Conservation (phyloP, 768 basidiomycete species). For the Chalciporus pseudorubinellus region DNA sequence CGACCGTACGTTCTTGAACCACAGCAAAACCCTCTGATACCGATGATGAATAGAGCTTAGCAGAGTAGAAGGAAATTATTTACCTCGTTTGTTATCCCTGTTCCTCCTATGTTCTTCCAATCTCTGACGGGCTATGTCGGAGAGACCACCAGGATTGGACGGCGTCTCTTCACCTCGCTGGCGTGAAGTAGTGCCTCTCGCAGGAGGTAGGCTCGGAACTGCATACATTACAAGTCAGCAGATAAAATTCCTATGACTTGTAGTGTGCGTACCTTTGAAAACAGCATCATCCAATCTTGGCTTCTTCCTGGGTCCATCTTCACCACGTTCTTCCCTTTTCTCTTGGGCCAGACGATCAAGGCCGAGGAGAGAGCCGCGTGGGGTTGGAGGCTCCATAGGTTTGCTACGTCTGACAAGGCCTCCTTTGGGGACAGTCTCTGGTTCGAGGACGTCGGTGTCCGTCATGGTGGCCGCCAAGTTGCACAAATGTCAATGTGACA, state of each 20-base stretch:
- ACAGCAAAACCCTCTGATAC: constrained; percentile 69
- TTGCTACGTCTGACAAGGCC: constrained; percentile 28
- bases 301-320: constrained; percentile 59
- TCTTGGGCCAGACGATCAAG: constrained; percentile 86
- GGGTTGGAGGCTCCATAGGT: constrained; percentile 73
- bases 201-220: constrained; percentile 79
- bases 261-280: constrained; percentile 73
- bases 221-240: not conserved
- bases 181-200: constrained; percentile 55
- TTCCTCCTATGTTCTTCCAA: constrained; percentile 77
- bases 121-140: constrained; percentile 64
- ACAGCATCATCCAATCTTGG: constrained; percentile 60
- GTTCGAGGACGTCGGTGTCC: not conserved
- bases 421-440: not conserved
- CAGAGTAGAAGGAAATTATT: not conserved
- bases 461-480: too few relatives aligned
- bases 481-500: too few relatives aligned
- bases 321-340: constrained; percentile 60
- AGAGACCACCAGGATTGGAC: constrained; percentile 87
- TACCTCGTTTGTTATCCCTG: constrained; percentile 69
- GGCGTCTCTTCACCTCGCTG: constrained; percentile 89
- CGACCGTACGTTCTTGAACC: constrained; percentile 49
- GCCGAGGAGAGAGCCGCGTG: constrained; percentile 77
- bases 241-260: too few relatives aligned
- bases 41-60: not conserved